phyloP scores from a whole-genome alignment of 164 flowering plant species.

The Chloranthus sessilifolius region DNA sequence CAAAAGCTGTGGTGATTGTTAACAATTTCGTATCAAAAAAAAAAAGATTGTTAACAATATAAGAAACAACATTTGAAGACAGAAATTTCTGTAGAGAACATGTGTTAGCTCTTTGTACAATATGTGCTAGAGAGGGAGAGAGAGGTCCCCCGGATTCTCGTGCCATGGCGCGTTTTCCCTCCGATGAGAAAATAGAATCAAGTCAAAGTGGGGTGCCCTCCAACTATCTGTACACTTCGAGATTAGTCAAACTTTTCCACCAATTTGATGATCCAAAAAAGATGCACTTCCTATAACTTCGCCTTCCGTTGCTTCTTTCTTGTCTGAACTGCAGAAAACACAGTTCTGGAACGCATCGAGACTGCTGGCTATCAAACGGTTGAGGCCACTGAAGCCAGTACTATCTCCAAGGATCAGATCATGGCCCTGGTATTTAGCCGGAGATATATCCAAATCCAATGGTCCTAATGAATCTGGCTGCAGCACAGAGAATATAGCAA shows the following conservation, averaged over 20 bases:
- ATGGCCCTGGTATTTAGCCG: slow-evolving; percentile 57
- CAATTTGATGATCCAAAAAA: slow-evolving; percentile 36
- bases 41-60: too few species aligned
- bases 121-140: too few species aligned
- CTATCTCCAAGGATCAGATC: slow-evolving; percentile 58
- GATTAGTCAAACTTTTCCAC: slow-evolving; percentile 28
- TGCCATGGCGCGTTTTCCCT: too few species aligned
- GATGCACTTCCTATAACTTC: slow-evolving; percentile 38
- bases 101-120: too few species aligned
- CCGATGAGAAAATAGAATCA: too few species aligned
- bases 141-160: too few species aligned
- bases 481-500: slow-evolving; percentile 16
- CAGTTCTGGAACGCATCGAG: slow-evolving; percentile 88
- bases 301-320: slow-evolving; percentile 47
- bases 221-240: background rate
- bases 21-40: too few species aligned
- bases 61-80: too few species aligned
- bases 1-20: too few species aligned
- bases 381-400: slow-evolving; percentile 72
- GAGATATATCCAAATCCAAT: slow-evolving; percentile 70
- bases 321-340: slow-evolving; percentile 66
- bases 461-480: slow-evolving; percentile 98
- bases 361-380: slow-evolving; percentile 82
- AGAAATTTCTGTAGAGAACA: too few species aligned
- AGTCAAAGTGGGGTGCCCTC: too few species aligned